Percentiles rank a stretch among this genome's conserved stretches.
Evolutionary conservation across 257 asterid species (phyloP).

Genomic region (Rhazya stricta): DNA sequence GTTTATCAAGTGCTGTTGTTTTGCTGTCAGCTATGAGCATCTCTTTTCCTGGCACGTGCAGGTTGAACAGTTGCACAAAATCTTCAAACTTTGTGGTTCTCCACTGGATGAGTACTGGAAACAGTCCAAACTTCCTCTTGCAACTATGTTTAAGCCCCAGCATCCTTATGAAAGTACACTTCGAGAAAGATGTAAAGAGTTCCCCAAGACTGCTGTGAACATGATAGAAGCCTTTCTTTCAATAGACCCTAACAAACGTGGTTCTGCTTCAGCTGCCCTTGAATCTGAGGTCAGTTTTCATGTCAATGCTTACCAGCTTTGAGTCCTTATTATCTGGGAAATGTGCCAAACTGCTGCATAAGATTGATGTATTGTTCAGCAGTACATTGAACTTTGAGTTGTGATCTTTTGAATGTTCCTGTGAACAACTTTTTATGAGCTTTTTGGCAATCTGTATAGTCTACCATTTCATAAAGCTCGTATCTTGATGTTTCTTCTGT

Average conservation of each 20-base stretch:
- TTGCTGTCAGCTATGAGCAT: neutral
- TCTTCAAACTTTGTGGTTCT: conserved; percentile 81
- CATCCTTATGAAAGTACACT: conserved; percentile 72
- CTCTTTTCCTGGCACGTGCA: conserved; percentile 19
- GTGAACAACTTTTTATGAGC: neutral
- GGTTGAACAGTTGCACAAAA: conserved; percentile 94
- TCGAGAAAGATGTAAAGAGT: conserved; percentile 72
- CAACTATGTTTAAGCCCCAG: conserved; percentile 85
- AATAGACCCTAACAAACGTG: conserved; percentile 65
- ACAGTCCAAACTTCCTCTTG: conserved; percentile 64
- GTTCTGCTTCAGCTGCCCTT: conserved; percentile 70
- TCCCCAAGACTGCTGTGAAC: conserved; percentile 61
- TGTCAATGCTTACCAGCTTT: neutral
- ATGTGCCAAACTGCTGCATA: neutral
- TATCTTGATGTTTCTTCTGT: neutral
- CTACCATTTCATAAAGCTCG: neutral
- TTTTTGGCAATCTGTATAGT: neutral
- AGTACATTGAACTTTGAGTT: neutral
- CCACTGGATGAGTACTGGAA: conserved; percentile 85
- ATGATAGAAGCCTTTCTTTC: conserved; percentile 69
- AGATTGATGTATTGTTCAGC: neutral
- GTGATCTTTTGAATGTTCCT: neutral
- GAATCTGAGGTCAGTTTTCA: conserved; percentile 49
- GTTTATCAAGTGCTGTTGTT: neutral
- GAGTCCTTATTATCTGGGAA: neutral